Evolutionary conservation across 2,329 filamentous ascomycete species (phyloP), one percentile per base, ranked within the genome.

Genomic region (Alternaria panax): DNA sequence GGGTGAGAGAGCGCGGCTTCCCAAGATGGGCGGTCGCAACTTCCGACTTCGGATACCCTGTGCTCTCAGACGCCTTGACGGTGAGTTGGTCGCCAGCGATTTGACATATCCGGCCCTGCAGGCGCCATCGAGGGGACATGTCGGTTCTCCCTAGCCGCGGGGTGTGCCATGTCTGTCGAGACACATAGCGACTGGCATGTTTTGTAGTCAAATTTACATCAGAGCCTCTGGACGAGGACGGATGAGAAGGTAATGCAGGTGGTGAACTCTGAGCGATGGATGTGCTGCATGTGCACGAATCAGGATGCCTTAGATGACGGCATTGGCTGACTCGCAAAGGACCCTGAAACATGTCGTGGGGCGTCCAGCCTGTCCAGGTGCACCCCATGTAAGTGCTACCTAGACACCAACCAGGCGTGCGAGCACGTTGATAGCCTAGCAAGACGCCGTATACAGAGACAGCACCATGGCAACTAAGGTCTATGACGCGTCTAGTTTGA

Each of bases 401-500:
- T 22, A 47, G 28, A 41, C 45, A 41, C 46, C 41, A 51, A 46
- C 48, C 34, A 40, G 32, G 22, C 32, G 41, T 25, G 20, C 28
- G 28, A 36, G 4, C 11, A 24, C 38, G 30, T 45, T 46, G 27
- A 28, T 24, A 43, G 18, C 52, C 51, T 56, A 64, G 45, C 61
- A 56, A 27, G 38, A 54, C 40, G 20, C 18, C 20, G 30, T 34
- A 28, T 20, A 56, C 30, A 41, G 14, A 14, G 22, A 32, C 9
- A 12, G 34, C 42, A 50, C 54, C 43, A 82, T 82, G 78, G 64
- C 76, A 12, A 78, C 74, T 64, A 70, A 76, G 42, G 78, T 88
- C 40, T 86, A 88, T 53, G 85, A 86, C 64, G 81, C 83, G 55
- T 82, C 86, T 56, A 87, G 88, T 59, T 83, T 93, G 45, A 82